Base-by-base conservation (phyloP, 192 early-diverging fungal genomes). In the Coemansia javaensis region DNA sequence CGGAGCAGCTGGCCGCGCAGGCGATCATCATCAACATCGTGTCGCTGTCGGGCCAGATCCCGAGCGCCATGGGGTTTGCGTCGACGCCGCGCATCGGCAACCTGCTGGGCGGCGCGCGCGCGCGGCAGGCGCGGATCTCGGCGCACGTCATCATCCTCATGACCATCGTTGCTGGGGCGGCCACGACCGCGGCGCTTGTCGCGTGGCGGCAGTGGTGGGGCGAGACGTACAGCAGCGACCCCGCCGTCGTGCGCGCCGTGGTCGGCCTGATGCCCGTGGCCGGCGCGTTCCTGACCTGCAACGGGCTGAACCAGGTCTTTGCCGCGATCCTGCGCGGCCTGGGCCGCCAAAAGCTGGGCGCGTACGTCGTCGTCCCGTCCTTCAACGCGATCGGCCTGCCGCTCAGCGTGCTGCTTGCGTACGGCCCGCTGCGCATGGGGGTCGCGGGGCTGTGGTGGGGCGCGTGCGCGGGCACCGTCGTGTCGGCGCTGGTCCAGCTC, bases 41-140 rank as follows among this genome's bases (percentile, higher is more conserved):
- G 15, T 86, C 83, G 25, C 85, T 85, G 15, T 77, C 81, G 21
- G 37, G 80, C 37, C 63, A 84, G 12, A 93, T 88, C 60, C 85
- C 82, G 30, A 77, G 88, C 39, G 90, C 90, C 4, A 69, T 94
- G 20, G 71, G 84, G 15, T 81, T 94, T 21, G 87, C 84, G 0
- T 77, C 82, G 1, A 82, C 86, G 7, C 88, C 85, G 36, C 78
- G 94, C 10, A 84, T 94, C 27, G 92, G 86, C 20, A 83, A 85
- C 45, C 65, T 86, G 12, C 59, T 87, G 12, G 87, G 87, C 8
- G 81, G 77, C 30, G 77, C 54, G n/a, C 66, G 69, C 7, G 45
- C 77, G 9, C 42, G 56, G 1, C 68, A 74, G 28, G 87, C 87
- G 1, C 74, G 73, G 40, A 54, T 78, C 18, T 61, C 85, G 5